Evolutionary conservation across 1,284 basidiomycete species (phyloP).

Genomic region (Fomes fomentarius): DNA sequence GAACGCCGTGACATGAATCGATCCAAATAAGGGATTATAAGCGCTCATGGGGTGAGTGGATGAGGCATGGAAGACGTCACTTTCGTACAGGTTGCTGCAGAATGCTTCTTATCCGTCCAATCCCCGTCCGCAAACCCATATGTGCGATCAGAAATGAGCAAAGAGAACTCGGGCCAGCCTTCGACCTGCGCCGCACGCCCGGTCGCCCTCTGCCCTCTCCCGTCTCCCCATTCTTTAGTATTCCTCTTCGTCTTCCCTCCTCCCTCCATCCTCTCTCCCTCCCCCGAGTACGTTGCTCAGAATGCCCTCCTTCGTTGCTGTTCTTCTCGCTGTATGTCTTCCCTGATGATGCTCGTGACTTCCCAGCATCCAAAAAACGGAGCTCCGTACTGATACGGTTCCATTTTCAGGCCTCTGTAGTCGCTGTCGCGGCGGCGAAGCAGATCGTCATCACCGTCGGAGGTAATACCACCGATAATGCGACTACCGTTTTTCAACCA

Average conservation of each 20-base stretch:
- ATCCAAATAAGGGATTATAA: not conserved
- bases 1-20: no score
- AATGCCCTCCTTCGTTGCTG: constrained; percentile 22
- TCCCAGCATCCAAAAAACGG: no score
- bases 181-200: no score
- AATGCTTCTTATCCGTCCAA: not conserved
- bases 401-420: constrained; percentile 22
- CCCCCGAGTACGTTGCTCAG: constrained; percentile 15
- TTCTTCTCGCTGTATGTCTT: constrained; percentile 24
- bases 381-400: not conserved
- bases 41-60: not conserved
- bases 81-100: not conserved
- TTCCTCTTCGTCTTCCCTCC: not conserved
- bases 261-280: not conserved
- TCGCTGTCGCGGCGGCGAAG: constrained; percentile 36
- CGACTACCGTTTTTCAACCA: constrained; percentile 49
- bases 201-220: no score
- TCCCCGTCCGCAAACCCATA: not conserved
- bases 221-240: no score
- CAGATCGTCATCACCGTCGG: constrained; percentile 50
- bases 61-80: constrained; percentile 2
- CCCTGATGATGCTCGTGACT: not conserved
- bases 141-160: not conserved
- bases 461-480: constrained; percentile 46
- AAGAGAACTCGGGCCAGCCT: no score